Percentiles rank a stretch among this genome's conserved stretches.
Evolutionary conservation across 768 basidiomycete genomes (phyloP).

Genomic region (Leccinum boreale): DNA sequence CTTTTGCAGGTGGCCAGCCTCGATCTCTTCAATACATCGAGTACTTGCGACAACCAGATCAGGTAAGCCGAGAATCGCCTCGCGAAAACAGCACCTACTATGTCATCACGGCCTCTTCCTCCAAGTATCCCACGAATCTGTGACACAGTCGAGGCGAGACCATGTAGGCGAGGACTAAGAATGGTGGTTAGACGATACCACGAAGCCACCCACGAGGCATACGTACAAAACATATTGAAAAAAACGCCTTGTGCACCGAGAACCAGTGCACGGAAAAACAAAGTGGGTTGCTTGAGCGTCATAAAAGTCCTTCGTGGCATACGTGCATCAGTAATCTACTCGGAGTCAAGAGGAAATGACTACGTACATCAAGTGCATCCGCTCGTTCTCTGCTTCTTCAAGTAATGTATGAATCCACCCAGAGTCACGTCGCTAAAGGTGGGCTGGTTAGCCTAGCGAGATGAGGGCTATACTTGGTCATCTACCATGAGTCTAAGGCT

Average conservation of each 20-base stretch:
- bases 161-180: slow-evolving; percentile 70
- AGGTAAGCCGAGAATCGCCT: slow-evolving; percentile 17
- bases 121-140: slow-evolving; percentile 88
- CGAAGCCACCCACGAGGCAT: slow-evolving; percentile 11
- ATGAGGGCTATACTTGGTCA: slow-evolving; percentile 9
- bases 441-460: slow-evolving; percentile 5
- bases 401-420: slow-evolving; percentile 91
- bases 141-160: slow-evolving; percentile 75
- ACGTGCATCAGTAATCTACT: slow-evolving; percentile 15
- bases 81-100: slow-evolving; percentile 54
- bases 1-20: slow-evolving; percentile 74
- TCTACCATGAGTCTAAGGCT: slow-evolving; percentile 86
- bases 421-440: slow-evolving; percentile 46
- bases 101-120: slow-evolving; percentile 93
- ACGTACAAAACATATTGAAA: slow-evolving; percentile 83
- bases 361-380: slow-evolving; percentile 85
- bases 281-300: slow-evolving; percentile 78
- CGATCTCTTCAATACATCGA: slow-evolving; percentile 78
- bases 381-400: slow-evolving; percentile 95
- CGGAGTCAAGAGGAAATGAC: slow-evolving; percentile 1
- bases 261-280: slow-evolving; percentile 77
- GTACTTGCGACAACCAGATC: slow-evolving; percentile 47
- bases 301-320: slow-evolving; percentile 77
- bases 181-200: slow-evolving; percentile 14
- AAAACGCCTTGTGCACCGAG: slow-evolving; percentile 92